A percentile compares a stretch with the other conserved stretches of the same genome.
These are phyloP conservation scores for Suillus luteus DNA, from an alignment of 768 basidiomycete genomes.

Conservation along the genomic window DNA sequence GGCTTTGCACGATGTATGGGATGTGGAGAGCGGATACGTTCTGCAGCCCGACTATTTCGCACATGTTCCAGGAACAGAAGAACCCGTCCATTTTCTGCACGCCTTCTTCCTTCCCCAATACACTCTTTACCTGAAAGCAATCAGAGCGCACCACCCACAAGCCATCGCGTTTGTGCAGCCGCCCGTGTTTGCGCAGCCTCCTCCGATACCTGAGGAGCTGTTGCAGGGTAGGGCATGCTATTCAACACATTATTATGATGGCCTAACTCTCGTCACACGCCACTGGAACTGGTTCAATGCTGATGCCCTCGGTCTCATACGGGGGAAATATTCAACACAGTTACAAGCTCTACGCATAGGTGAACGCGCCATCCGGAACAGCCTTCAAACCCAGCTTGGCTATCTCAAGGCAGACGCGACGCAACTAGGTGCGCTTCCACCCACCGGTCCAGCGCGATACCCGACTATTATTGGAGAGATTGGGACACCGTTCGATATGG, in stretches of 20 bases:
- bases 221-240: conserved; percentile 69
- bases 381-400: conserved; percentile 80
- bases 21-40: conserved; percentile 64
- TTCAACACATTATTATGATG: conserved; percentile 92
- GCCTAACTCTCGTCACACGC: conserved; percentile 87
- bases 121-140: conserved; percentile 52
- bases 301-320: conserved; percentile 88
- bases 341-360: conserved; percentile 81
- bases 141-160: conserved; percentile 71
- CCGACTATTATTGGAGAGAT: conserved; percentile 97
- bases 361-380: conserved; percentile 77
- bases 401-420: conserved; percentile 73
- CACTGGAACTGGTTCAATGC: conserved; percentile 97
- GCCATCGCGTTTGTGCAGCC: conserved; percentile 91
- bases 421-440: conserved; percentile 49
- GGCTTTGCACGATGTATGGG: conserved; percentile 92
- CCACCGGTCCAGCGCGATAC: conserved; percentile 38
- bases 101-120: conserved; percentile 85
- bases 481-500: conserved; percentile 94
- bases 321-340: conserved; percentile 73
- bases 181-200: conserved; percentile 85
- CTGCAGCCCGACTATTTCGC: conserved; percentile 79
- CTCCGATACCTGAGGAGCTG: conserved; percentile 54
- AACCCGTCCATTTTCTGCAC: conserved; percentile 63
- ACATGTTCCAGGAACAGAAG: conserved; percentile 42